Evolutionary conservation across 192 early-diverging fungal species (phyloP), one percentile per base, ranked within the genome.

Genomic region (Umbelopsis sp.): DNA sequence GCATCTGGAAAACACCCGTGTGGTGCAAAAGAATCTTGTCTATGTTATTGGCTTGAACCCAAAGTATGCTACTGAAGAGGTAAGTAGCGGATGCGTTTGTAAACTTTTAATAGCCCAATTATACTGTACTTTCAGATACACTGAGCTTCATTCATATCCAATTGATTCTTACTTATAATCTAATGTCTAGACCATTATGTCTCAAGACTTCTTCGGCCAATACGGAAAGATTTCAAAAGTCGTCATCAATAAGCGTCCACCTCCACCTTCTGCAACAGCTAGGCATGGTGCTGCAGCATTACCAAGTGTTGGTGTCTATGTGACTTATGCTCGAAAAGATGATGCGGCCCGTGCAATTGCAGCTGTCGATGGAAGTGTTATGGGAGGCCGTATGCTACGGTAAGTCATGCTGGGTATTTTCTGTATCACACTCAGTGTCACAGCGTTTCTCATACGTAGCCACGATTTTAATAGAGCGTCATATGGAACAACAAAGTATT

Each of bases 401-500:
- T 93, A 77, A 70, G 56, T 21, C 25, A 14, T 52, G 25, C 2
- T n/a, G n/a, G n/a, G n/a, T n/a, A n/a, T n/a, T n/a, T n/a, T n/a
- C n/a, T n/a, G n/a, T n/a, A n/a, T 9, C 16, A n/a, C 16, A n/a
- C 16, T 6, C 16, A 49, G n/a, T 49, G 47, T 16, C 38, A 4
- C 47, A n/a, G 29, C 53, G 20, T 17, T 49, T 49, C 31, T 20
- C 14, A 70, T n/a, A n/a, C n/a, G n/a, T n/a, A n/a, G n/a, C n/a
- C 47, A 54, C 29, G n/a, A 22, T 31, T 70, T 26, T 34, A 32
- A 22, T 50, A 93, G 94, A 47, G 98, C 96, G 12, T 96, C 96
- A 0, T 96, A 94, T 85, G 98, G 98, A 26, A 96, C 97, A 9
- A 99, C 98, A 56, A 98, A 98, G 75, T 99, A 99, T 84, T 99